Base-by-base conservation (phyloP, 148 eudicot species). In the Camellia lanceoleosa region DNA sequence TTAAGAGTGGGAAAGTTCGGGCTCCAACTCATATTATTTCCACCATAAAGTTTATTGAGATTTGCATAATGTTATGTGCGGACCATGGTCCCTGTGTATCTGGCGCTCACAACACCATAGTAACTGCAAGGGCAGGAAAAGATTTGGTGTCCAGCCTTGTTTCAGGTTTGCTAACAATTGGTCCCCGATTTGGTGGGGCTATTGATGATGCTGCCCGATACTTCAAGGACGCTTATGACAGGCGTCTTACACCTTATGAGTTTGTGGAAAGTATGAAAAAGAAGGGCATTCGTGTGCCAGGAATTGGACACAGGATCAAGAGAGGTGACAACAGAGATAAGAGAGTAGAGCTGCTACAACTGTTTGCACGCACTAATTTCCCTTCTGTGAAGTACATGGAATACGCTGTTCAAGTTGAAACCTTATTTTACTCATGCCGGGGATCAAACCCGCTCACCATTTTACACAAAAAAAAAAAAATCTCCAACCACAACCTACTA, bases 251-350 rank as follows among this genome's bases (percentile, higher is more conserved):
- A 5, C 93, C 99, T 19, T 95, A 93, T 81, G 95, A 95, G 84
- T 95, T 93, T 80, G 99, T 95, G 5, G 99, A 95, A 85, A 83
- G 90, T 80, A 95, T 95, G 99, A 95, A 95, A 90, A 95, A 93
- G 89, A 93, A 92, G 88, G 99, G 99, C 43, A 93, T 95, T 81
- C 97, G 99, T 83, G 99, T 95, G 74, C 99, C 99, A 68, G 99
- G 99, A 78, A 95, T 95, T 76, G 99, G 99, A 77, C 99, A 95
- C 95, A 95, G 99, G 97, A 92, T 96, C 87, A 95, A 95, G 94
- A 93, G 97, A 73, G 93, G 91, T 41, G 97, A 95, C 85, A 95
- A 95, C 89, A 95, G 94, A 84, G 99, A 95, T 80, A 95, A 95
- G 91, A 91, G 99, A 83, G 99, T 95, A 62, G 99, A 93, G 84